Base-by-base conservation (phyloP, 805 yeast species). In the Ogataea saltuana region DNA sequence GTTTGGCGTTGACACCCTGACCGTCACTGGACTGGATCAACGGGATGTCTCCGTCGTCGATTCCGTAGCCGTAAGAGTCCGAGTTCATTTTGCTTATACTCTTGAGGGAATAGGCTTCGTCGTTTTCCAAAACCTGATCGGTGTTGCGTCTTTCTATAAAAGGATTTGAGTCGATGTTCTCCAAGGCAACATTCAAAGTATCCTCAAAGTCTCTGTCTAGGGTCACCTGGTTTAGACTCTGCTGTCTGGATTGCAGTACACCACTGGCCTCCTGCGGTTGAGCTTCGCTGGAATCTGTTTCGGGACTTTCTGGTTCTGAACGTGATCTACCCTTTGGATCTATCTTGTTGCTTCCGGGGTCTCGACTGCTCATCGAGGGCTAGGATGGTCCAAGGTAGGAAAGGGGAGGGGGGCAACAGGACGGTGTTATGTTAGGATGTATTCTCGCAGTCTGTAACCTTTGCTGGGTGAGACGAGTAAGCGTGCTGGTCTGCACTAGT, bases 171-270 rank as follows among this genome's bases (percentile, higher is more conserved):
- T 65, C 71, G 51, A 69, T 71, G 60, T 64, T 80, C 54, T 78
- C 78, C 50, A 84, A 65, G 1, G 88, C 91, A 36, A 78, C 78
- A 54, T 81, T 85, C 45, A 82, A 67, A 9, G 85, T 79, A 49
- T 70, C 72, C 57, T 83, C 88, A 56, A 84, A 77, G 51, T 72
- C 72, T 50, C 77, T 75, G 52, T 83, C 88, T 54, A 82, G 72
- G 29, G 54, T 53, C 10, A 79, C 68, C 34, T 75, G 75, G 22
- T 55, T 64, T 29, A 62, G 47, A 45, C 63, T 63, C 32, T 54
- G 64, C 16, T 58, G 58, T 23, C 50, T 35, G 18, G 54, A 53
- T 28, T 38, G 49, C 5, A 27, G 33, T 4, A 26, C 21, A 5
- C 31, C 33, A 16, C 28, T 34, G 6, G 29, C 26, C 25, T 34